These are phyloP conservation scores for Prunus fruticosa DNA, from an alignment of 306 rosid genomes.

Conservation along the genomic window DNA sequence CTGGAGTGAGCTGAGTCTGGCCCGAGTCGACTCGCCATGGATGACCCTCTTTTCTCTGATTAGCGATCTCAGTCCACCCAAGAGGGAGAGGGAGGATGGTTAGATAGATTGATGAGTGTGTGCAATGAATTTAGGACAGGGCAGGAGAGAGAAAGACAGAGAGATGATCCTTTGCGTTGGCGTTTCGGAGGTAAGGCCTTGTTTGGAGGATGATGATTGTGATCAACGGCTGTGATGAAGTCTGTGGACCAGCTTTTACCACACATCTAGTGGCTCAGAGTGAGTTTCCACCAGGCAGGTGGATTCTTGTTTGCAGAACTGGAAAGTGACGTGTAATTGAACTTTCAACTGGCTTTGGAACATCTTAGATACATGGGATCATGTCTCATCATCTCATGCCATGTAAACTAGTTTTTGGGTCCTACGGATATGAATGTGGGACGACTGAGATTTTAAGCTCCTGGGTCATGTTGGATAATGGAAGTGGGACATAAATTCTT, in stretches of 20 bases:
- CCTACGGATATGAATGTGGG: too few relatives aligned
- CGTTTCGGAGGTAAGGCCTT: neutral
- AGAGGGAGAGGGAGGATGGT: constrained; percentile 1
- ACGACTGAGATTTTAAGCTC: too few relatives aligned
- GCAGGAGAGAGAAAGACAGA: neutral
- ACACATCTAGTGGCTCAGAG: constrained; percentile 4
- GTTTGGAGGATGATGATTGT: neutral
- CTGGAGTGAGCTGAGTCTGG: constrained; percentile 13
- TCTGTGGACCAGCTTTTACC: neutral
- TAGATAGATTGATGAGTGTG: constrained; percentile 3
- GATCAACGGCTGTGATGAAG: constrained; percentile 14
- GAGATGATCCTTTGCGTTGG: neutral
- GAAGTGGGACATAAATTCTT: too few relatives aligned
- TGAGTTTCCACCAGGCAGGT: neutral
- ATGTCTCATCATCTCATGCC: neutral
- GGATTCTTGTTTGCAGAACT: neutral
- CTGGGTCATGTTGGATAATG: too few relatives aligned
- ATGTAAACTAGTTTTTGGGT: too few relatives aligned
- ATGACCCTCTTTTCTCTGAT: constrained; percentile 9
- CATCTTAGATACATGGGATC: neutral
- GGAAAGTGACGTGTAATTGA: neutral
- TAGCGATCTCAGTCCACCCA: constrained; percentile 33
- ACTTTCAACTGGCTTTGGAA: neutral
- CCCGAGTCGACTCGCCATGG: constrained; percentile 23
- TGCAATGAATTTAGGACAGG: constrained; percentile 6